A percentile compares a stretch with the other conserved stretches of the same genome.
phyloP scores from a whole-genome alignment of 2,329 filamentous ascomycete species.

The Aspergillus clavatus region DNA sequence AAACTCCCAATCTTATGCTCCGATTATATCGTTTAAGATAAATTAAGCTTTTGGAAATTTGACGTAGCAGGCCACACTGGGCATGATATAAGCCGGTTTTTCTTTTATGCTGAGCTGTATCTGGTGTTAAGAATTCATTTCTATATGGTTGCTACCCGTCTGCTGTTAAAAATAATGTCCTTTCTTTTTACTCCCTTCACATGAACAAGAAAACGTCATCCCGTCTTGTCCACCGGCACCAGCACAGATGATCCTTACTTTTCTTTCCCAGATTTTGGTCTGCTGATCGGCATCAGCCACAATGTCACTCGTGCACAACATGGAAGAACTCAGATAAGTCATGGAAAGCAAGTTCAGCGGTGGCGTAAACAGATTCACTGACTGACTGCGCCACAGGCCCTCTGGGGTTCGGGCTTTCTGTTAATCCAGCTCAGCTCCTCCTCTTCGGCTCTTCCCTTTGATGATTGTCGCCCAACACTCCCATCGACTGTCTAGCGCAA shows the following conservation, averaged over 20 bases:
- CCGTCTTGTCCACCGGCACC: not conserved
- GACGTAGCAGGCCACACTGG: not conserved
- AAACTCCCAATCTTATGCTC: no score
- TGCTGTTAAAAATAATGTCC: no score
- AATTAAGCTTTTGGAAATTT: not conserved
- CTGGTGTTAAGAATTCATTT: no score
- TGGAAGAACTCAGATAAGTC: no score
- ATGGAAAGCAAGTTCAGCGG: no score
- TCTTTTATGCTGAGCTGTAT: not conserved
- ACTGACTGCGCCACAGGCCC: slow-evolving; percentile 7
- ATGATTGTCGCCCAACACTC: not conserved
- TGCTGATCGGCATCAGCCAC: slow-evolving; percentile 1
- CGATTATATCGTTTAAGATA: not conserved
- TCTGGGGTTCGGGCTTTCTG: not conserved
- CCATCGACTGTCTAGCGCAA: not conserved
- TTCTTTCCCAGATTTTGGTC: not conserved
- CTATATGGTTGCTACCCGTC: no score
- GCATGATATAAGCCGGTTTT: not conserved
- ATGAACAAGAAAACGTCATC: slow-evolving; percentile 21
- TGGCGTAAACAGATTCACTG: slow-evolving; percentile 3
- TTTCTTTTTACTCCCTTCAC: not conserved
- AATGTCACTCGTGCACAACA: slow-evolving; percentile 11
- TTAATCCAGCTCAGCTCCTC: slow-evolving; percentile 1
- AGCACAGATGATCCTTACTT: not conserved
- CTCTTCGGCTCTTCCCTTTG: not conserved